These are phyloP conservation scores for Russula earlei DNA, from an alignment of 768 basidiomycete genomes.

Conservation along the genomic window DNA sequence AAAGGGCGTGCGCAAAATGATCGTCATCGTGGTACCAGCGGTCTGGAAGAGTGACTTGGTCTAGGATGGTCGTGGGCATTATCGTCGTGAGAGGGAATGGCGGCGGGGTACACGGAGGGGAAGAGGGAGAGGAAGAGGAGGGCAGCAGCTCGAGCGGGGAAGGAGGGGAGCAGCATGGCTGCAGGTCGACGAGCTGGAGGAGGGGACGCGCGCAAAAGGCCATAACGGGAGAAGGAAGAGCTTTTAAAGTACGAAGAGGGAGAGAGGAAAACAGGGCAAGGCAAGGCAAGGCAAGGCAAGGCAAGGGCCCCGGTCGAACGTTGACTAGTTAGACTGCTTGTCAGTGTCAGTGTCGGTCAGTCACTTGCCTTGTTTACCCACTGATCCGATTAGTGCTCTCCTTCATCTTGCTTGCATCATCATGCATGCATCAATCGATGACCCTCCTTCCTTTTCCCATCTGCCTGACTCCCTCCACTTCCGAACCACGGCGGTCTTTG, in stretches of 20 bases:
- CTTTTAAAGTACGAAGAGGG: neutral
- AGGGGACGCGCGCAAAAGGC: neutral
- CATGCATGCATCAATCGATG: too few relatives aligned
- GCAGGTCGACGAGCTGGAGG: neutral
- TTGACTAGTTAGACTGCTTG: too few relatives aligned
- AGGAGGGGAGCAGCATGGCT: neutral
- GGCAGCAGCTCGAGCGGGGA: neutral
- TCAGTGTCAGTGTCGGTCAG: too few relatives aligned
- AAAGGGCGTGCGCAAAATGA: slow-evolving; percentile 24
- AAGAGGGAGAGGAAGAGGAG: neutral
- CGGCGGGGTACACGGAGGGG: neutral
- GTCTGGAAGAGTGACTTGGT: slow-evolving; percentile 14
- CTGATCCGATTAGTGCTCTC: too few relatives aligned
- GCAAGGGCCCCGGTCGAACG: too few relatives aligned
- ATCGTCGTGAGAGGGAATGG: slow-evolving; percentile 1
- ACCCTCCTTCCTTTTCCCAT: too few relatives aligned
- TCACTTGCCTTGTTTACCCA: too few relatives aligned
- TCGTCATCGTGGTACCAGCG: slow-evolving; percentile 23
- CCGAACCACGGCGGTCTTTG: too few relatives aligned
- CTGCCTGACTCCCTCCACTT: too few relatives aligned
- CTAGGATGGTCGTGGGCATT: neutral
- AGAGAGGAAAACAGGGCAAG: neutral
- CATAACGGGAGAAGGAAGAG: neutral
- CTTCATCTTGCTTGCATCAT: too few relatives aligned
- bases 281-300: too few relatives aligned